These are phyloP conservation scores for Argentina anserina DNA, from an alignment of 306 rosid species.

Conservation along the genomic window DNA sequence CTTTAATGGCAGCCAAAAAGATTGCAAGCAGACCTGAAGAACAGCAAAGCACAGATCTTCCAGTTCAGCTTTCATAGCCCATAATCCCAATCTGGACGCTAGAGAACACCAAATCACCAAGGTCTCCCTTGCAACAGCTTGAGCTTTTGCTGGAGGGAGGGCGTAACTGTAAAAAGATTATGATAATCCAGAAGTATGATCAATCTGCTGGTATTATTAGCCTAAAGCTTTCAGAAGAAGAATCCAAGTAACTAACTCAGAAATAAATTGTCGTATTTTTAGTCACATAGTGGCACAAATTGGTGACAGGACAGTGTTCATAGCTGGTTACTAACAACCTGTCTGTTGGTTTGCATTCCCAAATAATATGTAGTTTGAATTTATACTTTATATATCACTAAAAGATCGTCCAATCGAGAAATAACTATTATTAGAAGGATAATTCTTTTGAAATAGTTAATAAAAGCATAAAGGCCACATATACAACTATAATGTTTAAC, in stretches of 20 bases:
- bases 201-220: slow-evolving; percentile 11
- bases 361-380: neutral
- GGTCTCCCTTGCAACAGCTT: slow-evolving; percentile 95
- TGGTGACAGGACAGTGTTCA: neutral
- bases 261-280: neutral
- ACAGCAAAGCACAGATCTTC: slow-evolving; percentile 97
- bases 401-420: neutral
- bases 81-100: slow-evolving; percentile 92
- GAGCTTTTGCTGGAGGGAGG: slow-evolving; percentile 74
- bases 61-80: slow-evolving; percentile 93
- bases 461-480: no score
- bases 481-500: neutral
- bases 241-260: neutral
- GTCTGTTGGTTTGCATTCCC: neutral
- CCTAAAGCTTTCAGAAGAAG: slow-evolving; percentile 7
- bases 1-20: slow-evolving; percentile 9
- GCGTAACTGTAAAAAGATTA: slow-evolving; percentile 59
- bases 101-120: slow-evolving; percentile 94
- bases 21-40: slow-evolving; percentile 62
- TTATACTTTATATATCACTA: neutral
- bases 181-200: slow-evolving; percentile 22
- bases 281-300: neutral
- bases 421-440: neutral
- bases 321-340: neutral
- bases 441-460: neutral